Percentiles rank a stretch among this genome's conserved stretches.
Conservation (phyloP, 352 stramenopile genomes). For the Globisporangium takayamanum region DNA sequence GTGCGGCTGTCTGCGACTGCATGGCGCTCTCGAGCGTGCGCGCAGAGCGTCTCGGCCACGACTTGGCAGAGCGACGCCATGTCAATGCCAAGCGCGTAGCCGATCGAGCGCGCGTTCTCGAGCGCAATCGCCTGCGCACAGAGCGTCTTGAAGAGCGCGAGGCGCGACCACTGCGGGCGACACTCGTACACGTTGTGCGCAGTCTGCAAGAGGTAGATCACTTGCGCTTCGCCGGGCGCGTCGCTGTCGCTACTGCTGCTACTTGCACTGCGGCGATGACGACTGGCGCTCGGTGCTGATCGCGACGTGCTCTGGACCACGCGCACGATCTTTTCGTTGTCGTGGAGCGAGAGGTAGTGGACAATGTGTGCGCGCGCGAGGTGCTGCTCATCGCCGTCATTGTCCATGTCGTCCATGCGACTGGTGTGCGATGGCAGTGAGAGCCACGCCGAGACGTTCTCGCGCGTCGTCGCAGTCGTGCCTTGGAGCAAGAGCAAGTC, state of each 20-base stretch:
- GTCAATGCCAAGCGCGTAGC: conserved; percentile 80
- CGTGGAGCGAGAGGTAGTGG: conserved; percentile 70
- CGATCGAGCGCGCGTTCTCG: conserved; percentile 71
- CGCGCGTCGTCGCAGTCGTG: conserved; percentile 19
- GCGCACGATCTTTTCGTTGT: conserved; percentile 62
- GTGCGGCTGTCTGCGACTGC: conserved; percentile 18
- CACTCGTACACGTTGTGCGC: conserved; percentile 83
- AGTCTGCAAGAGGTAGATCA: conserved; percentile 82
- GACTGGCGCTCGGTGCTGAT: conserved; percentile 6
- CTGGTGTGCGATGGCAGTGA: conserved; percentile 58
- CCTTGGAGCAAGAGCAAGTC: conserved; percentile 82
- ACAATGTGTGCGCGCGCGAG: conserved; percentile 64
- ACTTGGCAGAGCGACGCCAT: conserved; percentile 85
- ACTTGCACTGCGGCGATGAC: not conserved
- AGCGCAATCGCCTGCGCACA: conserved; percentile 47
- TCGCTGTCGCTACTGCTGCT: conserved; percentile 14
- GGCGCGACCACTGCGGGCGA: conserved; percentile 73
- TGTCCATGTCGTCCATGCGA: conserved; percentile 28
- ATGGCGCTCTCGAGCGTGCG: conserved; percentile 22
- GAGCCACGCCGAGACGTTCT: conserved; percentile 68
- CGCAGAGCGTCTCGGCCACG: conserved; percentile 73
- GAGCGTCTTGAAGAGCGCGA: conserved; percentile 74
- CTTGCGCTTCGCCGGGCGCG: conserved; percentile 31
- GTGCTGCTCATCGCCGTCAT: conserved; percentile 24
- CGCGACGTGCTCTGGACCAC: conserved; percentile 58